phyloP scores from a whole-genome alignment of 495 filamentous ascomycete genomes.

The Annulohypoxylon moriforme region DNA sequence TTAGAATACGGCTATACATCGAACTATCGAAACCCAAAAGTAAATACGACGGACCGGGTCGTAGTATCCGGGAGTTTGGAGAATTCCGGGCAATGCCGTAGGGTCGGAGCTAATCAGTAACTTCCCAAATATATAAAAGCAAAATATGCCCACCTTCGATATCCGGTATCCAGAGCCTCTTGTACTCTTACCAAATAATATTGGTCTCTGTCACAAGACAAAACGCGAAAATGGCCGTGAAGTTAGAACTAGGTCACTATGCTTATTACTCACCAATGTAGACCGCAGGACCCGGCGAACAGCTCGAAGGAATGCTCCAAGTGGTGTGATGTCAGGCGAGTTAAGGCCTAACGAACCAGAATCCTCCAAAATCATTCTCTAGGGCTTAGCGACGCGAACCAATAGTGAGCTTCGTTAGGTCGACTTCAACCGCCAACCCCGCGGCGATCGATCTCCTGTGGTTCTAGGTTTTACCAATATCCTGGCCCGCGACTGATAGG shows the following conservation, averaged over 20 bases:
- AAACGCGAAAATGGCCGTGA: neutral
- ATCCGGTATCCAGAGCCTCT: neutral
- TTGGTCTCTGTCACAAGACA: neutral
- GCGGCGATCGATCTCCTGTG: neutral
- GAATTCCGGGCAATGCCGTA: neutral
- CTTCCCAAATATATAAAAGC: neutral
- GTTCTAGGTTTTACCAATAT: no score
- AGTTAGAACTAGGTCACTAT: neutral
- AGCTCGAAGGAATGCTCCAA: neutral
- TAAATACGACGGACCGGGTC: neutral
- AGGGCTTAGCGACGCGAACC: neutral
- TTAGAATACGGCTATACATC: neutral
- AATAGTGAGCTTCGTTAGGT: neutral
- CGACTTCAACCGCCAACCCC: neutral
- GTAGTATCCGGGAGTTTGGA: neutral
- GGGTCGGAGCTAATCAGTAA: neutral
- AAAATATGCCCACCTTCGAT: neutral
- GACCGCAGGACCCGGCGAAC: neutral
- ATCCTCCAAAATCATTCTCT: no score
- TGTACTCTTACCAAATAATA: no score
- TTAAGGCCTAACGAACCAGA: neutral
- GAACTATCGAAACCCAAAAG: neutral
- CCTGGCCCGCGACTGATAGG: no score
- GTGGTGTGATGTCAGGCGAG: conserved; percentile 38
- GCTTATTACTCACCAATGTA: neutral